Evolutionary conservation across 139 green algal species (phyloP).

Genomic region (Volvox africanus): DNA sequence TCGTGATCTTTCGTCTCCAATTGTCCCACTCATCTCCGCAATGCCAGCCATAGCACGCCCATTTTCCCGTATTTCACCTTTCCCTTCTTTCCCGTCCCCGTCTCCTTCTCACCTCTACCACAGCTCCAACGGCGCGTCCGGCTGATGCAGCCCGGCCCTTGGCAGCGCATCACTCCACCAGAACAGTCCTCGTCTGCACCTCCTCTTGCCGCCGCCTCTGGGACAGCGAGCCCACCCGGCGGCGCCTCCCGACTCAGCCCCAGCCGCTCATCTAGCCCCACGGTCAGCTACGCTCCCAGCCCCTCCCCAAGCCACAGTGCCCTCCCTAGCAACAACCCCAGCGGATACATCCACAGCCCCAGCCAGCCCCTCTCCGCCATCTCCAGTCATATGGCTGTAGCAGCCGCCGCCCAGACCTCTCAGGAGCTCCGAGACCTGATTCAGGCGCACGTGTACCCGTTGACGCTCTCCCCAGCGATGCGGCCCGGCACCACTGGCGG

Average conservation of each 20-base stretch:
- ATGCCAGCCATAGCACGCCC: not conserved
- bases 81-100: not conserved
- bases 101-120: not conserved
- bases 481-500: not conserved
- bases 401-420: not conserved
- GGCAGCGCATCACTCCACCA: conserved; percentile 11
- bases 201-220: not conserved
- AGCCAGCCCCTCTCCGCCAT: not conserved
- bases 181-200: not conserved
- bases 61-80: not conserved
- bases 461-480: not conserved
- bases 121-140: conserved; percentile 39
- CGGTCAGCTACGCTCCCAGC: not conserved
- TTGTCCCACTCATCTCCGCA: too few species aligned
- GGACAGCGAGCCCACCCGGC: not conserved
- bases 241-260: not conserved
- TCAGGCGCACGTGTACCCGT: conserved; percentile 7
- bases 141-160: conserved; percentile 26
- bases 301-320: not conserved
- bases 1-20: not conserved
- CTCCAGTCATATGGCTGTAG: not conserved
- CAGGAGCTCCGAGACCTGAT: conserved; percentile 17
- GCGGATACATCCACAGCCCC: not conserved
- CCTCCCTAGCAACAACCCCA: not conserved
- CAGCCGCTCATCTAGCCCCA: not conserved